A percentile compares a stretch with the other conserved stretches of the same genome.
Conservation (phyloP, 2,329 filamentous ascomycete species). For the Neocatenulostroma microsporum region DNA sequence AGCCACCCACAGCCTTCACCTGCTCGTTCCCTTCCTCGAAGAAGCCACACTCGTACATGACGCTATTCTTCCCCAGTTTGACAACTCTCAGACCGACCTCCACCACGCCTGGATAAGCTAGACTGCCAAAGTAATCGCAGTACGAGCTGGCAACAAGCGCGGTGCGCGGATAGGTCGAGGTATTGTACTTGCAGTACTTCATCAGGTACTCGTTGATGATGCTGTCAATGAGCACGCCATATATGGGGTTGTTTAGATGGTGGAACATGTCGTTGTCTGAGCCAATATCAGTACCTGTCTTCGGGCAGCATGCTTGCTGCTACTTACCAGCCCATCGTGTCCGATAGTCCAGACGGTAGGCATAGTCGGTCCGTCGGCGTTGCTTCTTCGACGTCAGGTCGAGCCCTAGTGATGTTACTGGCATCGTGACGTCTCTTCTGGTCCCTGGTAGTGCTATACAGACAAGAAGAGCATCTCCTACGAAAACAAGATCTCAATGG, state of each 20-base stretch:
- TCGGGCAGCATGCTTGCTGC: too few species aligned
- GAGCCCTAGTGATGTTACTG: conserved; percentile 1
- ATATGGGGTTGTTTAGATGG: conserved; percentile 53
- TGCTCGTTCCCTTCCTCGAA: conserved; percentile 66
- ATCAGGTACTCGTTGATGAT: conserved; percentile 86
- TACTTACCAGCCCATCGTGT: conserved; percentile 1
- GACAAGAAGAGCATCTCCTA: too few species aligned
- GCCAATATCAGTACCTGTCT: conserved; percentile 51
- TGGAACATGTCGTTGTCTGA: conserved; percentile 92
- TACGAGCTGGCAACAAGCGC: conserved; percentile 79
- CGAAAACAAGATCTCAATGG: too few species aligned
- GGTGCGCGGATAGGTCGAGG: conserved; percentile 62
- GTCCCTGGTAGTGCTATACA: too few species aligned
- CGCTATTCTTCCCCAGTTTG: conserved; percentile 76
- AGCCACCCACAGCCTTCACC: conserved; percentile 77
- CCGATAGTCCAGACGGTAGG: conserved; percentile 4
- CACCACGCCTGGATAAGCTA: conserved; percentile 68
- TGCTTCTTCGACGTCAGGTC: conserved; percentile 1
- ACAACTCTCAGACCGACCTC: conserved; percentile 76
- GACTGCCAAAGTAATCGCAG: conserved; percentile 74
- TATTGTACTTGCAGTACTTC: conserved; percentile 64
- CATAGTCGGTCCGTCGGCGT: not conserved
- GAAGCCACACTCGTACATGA: conserved; percentile 81
- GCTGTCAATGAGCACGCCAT: conserved; percentile 56
- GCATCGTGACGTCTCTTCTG: too few species aligned